Base-by-base conservation (phyloP, 2,329 filamentous ascomycete species). In the Acrodontium crateriforme region DNA sequence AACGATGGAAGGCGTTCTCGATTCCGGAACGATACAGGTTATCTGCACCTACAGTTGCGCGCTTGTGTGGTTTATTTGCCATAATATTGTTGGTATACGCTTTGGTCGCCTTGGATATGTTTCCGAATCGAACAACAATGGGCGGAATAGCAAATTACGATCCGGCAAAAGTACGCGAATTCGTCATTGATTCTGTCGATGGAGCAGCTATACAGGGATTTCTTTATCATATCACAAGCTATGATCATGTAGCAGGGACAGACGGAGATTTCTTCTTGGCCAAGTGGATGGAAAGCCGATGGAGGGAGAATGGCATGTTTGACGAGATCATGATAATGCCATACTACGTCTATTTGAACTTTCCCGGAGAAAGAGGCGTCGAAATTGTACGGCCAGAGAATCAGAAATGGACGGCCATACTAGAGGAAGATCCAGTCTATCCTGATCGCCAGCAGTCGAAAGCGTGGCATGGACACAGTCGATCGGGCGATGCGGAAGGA, bases 241-340 rank as follows among this genome's bases (percentile, higher is more conserved):
- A 81, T 50, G 80, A 89, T 36, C 89, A 95, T 54, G 67, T 95
- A 37, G 89, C 83, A 2, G 89, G 89, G n/a, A 92, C 84, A 3
- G 78, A 93, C 58, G 89, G 89, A 25, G 87, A 91, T 57, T 84
- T 78, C 45, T 80, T 78, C 24, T 65, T 92, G 30, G 87, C 82
- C 6, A 91, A 85, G 62, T 72, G 94, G 30, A 69, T 85, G 53
- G 74, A 73, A 45, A 69, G 78, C 52, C 93, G 94, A 54, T 22
- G n/a, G 10, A 67, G 66, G 27, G 74, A 76, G 24, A 69, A 71
- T 3, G 46, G 41, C 2, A 36, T 35, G 13, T 65, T 98, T 47
- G 84, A 93, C 42, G 65, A 77, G 32, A 74, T 92, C 15, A 59
- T 63, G 27, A 65, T 83, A 45, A 78, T 92, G 44, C 71, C 83